Percentiles rank a stretch among this genome's conserved stretches.
phyloP scores from a whole-genome alignment of 2,329 filamentous ascomycete species.

The Arthrobotrys entomopaga region DNA sequence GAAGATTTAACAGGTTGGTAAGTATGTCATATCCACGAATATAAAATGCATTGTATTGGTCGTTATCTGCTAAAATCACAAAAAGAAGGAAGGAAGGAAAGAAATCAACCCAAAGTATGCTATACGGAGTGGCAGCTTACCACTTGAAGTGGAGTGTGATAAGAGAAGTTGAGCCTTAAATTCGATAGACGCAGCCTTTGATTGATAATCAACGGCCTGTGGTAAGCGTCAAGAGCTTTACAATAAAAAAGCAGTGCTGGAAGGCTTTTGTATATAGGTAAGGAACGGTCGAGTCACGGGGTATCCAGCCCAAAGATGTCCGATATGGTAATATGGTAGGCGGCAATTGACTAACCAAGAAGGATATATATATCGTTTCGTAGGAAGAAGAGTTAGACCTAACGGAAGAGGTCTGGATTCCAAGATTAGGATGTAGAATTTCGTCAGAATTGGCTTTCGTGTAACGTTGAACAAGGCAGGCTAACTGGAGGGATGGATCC shows the following conservation, averaged over 20 bases:
- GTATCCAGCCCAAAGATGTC: constrained; percentile 38
- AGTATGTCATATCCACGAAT: constrained; percentile 11
- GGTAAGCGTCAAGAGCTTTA: background rate
- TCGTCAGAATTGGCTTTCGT: constrained; percentile 48
- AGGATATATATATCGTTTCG: constrained; percentile 11
- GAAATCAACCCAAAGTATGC: background rate
- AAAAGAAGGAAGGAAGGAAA: background rate
- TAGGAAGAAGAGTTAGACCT: background rate
- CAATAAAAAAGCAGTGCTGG: constrained; percentile 1
- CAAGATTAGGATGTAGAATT: background rate
- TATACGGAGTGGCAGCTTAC: constrained; percentile 38
- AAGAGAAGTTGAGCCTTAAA: constrained; percentile 1
- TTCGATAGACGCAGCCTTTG: background rate
- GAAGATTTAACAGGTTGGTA: constrained; percentile 10
- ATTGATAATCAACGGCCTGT: background rate
- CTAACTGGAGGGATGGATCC: constrained; percentile 14
- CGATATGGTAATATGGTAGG: background rate
- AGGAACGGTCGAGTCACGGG: constrained; percentile 17
- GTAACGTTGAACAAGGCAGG: constrained; percentile 32
- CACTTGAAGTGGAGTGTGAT: constrained; percentile 24
- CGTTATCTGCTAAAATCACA: background rate
- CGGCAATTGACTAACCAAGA: background rate
- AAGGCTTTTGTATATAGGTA: constrained; percentile 13
- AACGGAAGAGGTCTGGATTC: constrained; percentile 24
- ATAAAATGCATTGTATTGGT: too few relatives aligned